Percentiles rank a stretch among this genome's conserved stretches.
phyloP scores from a whole-genome alignment of 768 basidiomycete genomes.

The Cystobasidium onofrii region DNA sequence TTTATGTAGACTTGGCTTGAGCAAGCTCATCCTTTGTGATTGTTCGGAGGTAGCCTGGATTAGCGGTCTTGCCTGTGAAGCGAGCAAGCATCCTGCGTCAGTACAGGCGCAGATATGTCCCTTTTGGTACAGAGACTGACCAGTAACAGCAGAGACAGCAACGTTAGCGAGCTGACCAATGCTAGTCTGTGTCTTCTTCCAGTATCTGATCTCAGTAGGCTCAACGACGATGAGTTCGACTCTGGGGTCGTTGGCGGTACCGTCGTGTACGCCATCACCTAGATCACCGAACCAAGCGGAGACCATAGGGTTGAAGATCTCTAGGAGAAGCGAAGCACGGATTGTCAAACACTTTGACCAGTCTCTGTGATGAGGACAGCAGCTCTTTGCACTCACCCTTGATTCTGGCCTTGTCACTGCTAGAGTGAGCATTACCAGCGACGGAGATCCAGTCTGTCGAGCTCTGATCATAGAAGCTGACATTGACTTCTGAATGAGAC shows the following conservation, averaged over 20 bases:
- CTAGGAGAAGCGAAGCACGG: too few relatives aligned
- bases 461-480: constrained; percentile 35
- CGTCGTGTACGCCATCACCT: constrained; percentile 73
- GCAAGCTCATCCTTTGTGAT: constrained; percentile 64
- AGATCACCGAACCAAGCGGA: constrained; percentile 65
- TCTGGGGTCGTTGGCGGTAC: constrained; percentile 69
- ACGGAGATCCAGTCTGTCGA: constrained; percentile 40
- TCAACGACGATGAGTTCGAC: constrained; percentile 66
- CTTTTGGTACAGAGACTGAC: not conserved
- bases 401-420: constrained; percentile 36
- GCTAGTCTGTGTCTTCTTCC: constrained; percentile 58
- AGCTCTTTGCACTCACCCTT: constrained; percentile 33
- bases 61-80: constrained; percentile 53
- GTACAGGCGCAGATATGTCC: too few relatives aligned
- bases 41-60: constrained; percentile 68
- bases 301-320: constrained; percentile 24
- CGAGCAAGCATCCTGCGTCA: too few relatives aligned
- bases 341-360: too few relatives aligned
- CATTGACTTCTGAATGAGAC: constrained; percentile 35
- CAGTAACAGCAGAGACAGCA: constrained; percentile 54
- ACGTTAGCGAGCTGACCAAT: constrained; percentile 58
- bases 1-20: constrained; percentile 15
- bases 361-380: too few relatives aligned
- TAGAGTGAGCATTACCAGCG: constrained; percentile 37
- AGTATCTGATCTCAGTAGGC: constrained; percentile 58